Conservation (phyloP, 2,329 filamentous ascomycete genomes). For the Emmonsiellopsis sp. region DNA sequence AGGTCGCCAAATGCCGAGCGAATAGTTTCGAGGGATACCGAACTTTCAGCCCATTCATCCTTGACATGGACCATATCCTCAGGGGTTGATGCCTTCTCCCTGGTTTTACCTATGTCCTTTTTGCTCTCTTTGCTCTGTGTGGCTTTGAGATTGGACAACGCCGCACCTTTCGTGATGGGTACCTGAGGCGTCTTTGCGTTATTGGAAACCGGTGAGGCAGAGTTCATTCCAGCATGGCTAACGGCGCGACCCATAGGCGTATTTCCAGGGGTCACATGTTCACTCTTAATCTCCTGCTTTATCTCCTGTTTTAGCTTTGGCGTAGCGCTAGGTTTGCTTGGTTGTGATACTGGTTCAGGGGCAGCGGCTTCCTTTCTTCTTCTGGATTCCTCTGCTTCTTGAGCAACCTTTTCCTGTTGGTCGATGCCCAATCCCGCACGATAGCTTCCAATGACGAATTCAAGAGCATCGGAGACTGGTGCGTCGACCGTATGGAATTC, state of each 20-base stretch:
- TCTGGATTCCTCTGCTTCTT: slow-evolving; percentile 13
- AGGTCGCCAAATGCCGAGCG: slow-evolving; percentile 29
- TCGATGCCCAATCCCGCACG: slow-evolving; percentile 41
- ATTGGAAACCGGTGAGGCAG: slow-evolving; percentile 23
- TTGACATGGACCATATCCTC: slow-evolving; percentile 12
- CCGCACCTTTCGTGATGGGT: slow-evolving; percentile 17
- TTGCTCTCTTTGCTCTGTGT: slow-evolving; percentile 19
- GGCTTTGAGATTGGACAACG: slow-evolving; percentile 15
- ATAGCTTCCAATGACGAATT: slow-evolving; percentile 48
- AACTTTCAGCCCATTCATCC: slow-evolving; percentile 30
- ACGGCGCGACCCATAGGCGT: slow-evolving; percentile 24
- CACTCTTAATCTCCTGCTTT: slow-evolving; percentile 21
- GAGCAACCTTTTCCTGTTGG: slow-evolving; percentile 32
- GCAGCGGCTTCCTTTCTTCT: slow-evolving; percentile 10
- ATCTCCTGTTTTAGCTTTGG: slow-evolving; percentile 8
- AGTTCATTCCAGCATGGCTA: slow-evolving; percentile 26
- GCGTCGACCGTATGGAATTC: slow-evolving; percentile 44
- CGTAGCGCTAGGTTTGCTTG: slow-evolving; percentile 15
- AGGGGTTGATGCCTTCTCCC: slow-evolving; percentile 9
- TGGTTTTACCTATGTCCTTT: slow-evolving; percentile 18
- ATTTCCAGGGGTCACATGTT: slow-evolving; percentile 22
- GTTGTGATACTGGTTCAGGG: slow-evolving; percentile 5
- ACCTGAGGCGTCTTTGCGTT: slow-evolving; percentile 26
- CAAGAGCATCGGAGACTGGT: slow-evolving; percentile 45
- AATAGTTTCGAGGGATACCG: slow-evolving; percentile 29